phyloP scores from a whole-genome alignment of 2,329 filamentous ascomycete genomes.

The Colletotrichum scovillei region DNA sequence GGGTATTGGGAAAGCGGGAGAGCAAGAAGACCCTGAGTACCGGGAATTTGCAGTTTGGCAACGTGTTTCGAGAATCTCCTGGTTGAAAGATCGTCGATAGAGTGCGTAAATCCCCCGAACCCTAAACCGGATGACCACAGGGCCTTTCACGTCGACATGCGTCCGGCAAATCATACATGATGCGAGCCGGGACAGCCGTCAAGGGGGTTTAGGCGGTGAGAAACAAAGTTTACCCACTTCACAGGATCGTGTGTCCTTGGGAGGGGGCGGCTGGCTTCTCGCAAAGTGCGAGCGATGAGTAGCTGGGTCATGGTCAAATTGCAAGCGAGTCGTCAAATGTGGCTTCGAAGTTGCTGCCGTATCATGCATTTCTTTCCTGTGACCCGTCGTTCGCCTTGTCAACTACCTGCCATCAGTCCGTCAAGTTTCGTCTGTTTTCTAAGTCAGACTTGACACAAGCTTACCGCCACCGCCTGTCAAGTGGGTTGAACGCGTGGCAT shows the following conservation, averaged over 20 bases:
- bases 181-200: background rate
- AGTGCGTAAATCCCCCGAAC: slow-evolving; percentile 34
- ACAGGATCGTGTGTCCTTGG: background rate
- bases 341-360: background rate
- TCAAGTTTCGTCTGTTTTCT: slow-evolving; percentile 33
- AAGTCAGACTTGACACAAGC: slow-evolving; percentile 14
- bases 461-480: slow-evolving; percentile 7
- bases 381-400: slow-evolving; percentile 25
- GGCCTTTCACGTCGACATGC: slow-evolving; percentile 2
- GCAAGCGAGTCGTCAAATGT: background rate
- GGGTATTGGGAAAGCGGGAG: background rate
- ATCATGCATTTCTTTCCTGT: background rate
- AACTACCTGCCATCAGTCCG: slow-evolving; percentile 21
- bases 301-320: background rate
- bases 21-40: slow-evolving; percentile 10
- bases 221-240: background rate
- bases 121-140: slow-evolving; percentile 26
- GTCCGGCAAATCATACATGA: background rate
- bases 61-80: slow-evolving; percentile 31
- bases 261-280: background rate
- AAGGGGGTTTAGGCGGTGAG: background rate
- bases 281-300: background rate
- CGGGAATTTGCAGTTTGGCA: slow-evolving; percentile 30
- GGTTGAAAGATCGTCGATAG: slow-evolving; percentile 30
- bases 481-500: slow-evolving; percentile 20